These are phyloP conservation scores for Tephrocybe sp. DNA, from an alignment of 768 basidiomycete genomes.

Conservation along the genomic window DNA sequence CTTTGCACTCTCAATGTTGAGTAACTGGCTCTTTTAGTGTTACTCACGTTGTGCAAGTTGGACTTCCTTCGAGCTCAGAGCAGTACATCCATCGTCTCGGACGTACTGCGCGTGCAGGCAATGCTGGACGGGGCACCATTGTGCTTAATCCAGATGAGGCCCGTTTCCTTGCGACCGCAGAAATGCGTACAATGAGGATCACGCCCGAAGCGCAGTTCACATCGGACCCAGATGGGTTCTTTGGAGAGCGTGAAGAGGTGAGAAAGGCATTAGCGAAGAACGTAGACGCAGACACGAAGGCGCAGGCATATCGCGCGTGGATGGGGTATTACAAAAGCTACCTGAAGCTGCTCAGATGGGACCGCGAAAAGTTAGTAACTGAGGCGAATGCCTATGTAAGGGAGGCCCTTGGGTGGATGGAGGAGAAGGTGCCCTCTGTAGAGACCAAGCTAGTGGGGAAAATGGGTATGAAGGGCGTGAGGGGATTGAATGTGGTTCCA, in stretches of 20 bases:
- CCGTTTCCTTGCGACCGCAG: slow-evolving; percentile 40
- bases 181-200: slow-evolving; percentile 39
- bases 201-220: slow-evolving; percentile 24
- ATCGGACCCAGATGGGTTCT: slow-evolving; percentile 13
- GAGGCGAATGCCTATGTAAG: slow-evolving; percentile 35
- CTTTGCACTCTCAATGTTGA: not conserved
- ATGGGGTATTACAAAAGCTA: slow-evolving; percentile 55
- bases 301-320: slow-evolving; percentile 51
- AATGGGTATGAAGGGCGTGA: slow-evolving; percentile 44
- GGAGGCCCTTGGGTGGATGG: slow-evolving; percentile 32
- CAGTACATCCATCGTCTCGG: slow-evolving; percentile 82
- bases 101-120: slow-evolving; percentile 73
- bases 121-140: slow-evolving; percentile 55
- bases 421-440: slow-evolving; percentile 29
- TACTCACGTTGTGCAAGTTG: slow-evolving; percentile 58
- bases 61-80: slow-evolving; percentile 66
- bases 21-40: slow-evolving; percentile 34
- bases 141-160: slow-evolving; percentile 51
- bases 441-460: slow-evolving; percentile 43
- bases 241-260: slow-evolving; percentile 16
- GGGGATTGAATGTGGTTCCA: slow-evolving; percentile 21
- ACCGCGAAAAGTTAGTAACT: slow-evolving; percentile 35
- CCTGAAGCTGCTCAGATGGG: slow-evolving; percentile 35
- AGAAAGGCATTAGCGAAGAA: slow-evolving; percentile 20
- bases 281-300: slow-evolving; percentile 39